These are phyloP conservation scores for Cladobotryum protrusum DNA, from an alignment of 2,329 filamentous ascomycete genomes.

Conservation along the genomic window DNA sequence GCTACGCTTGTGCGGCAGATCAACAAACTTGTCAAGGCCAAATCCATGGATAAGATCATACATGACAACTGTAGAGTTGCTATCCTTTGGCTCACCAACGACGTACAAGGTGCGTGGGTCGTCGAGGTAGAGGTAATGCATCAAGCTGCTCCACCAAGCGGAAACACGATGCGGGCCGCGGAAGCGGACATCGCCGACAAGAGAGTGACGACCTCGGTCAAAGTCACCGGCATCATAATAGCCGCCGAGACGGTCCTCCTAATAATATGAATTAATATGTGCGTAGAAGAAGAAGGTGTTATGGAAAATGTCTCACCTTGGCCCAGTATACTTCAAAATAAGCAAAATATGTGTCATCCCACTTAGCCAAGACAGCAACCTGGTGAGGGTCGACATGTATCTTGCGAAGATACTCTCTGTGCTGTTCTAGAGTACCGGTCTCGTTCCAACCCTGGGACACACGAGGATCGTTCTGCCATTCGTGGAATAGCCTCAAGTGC, in stretches of 20 bases:
- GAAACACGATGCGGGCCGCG: constrained; percentile 55
- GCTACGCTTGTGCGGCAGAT: constrained; percentile 65
- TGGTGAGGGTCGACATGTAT: constrained; percentile 67
- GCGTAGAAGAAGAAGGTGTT: not conserved
- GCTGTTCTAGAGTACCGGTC: constrained; percentile 68
- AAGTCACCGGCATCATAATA: constrained; percentile 51
- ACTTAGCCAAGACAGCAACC: constrained; percentile 62
- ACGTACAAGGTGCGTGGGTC: constrained; percentile 51
- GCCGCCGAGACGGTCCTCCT: constrained; percentile 51
- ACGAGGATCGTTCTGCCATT: constrained; percentile 78
- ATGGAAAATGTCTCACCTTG: constrained; percentile 33
- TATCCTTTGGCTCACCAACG: constrained; percentile 66
- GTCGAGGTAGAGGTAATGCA: constrained; percentile 58
- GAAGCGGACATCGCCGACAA: constrained; percentile 54
- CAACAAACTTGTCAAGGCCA: constrained; percentile 64
- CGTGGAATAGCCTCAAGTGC: constrained; percentile 66
- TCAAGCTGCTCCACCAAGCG: constrained; percentile 56
- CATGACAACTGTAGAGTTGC: constrained; percentile 61
- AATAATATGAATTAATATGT: not conserved
- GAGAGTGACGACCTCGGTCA: constrained; percentile 52
- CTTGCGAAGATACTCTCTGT: constrained; percentile 62
- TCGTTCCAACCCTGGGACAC: constrained; percentile 77
- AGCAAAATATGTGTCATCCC: constrained; percentile 64
- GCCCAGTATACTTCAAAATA: constrained; percentile 80
- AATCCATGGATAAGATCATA: constrained; percentile 73